Evolutionary conservation across 306 rosid species (phyloP).

Genomic region (Cucurbita ficifolia): DNA sequence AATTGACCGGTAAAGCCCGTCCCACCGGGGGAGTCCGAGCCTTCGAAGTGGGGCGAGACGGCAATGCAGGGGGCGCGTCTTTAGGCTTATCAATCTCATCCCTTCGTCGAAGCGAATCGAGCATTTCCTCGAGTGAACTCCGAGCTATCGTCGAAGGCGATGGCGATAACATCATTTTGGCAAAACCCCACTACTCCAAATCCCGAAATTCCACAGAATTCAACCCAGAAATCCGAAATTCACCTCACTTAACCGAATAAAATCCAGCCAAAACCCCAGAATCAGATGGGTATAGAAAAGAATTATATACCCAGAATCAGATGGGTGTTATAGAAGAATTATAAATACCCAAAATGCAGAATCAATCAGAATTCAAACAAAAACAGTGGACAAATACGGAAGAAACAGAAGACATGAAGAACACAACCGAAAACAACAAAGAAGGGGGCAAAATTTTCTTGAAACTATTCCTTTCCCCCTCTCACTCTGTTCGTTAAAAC

Average conservation of each 20-base stretch:
- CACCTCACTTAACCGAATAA: constrained; percentile 1
- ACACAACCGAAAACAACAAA: too few species aligned
- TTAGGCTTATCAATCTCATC: constrained; percentile 64
- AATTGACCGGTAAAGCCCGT: constrained; percentile 47
- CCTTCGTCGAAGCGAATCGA: constrained; percentile 69
- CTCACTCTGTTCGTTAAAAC: neutral
- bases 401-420: too few species aligned
- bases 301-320: neutral
- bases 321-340: too few species aligned
- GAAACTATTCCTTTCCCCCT: neutral
- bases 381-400: too few species aligned
- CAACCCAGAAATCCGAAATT: constrained; percentile 11
- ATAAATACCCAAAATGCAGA: too few species aligned
- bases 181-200: constrained; percentile 7
- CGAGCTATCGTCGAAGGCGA: constrained; percentile 45
- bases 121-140: constrained; percentile 95
- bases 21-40: constrained; percentile 64
- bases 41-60: constrained; percentile 63
- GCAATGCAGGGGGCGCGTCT: constrained; percentile 94
- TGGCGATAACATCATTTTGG: constrained; percentile 49
- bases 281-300: constrained; percentile 1
- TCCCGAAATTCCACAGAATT: constrained; percentile 13
- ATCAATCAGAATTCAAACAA: too few species aligned
- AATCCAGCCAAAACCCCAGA: constrained; percentile 17
- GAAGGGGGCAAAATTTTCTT: neutral